Percentiles rank a stretch among this genome's conserved stretches.
phyloP scores from a whole-genome alignment of 2,329 filamentous ascomycete species.

The Aurifilum marmelostoma region DNA sequence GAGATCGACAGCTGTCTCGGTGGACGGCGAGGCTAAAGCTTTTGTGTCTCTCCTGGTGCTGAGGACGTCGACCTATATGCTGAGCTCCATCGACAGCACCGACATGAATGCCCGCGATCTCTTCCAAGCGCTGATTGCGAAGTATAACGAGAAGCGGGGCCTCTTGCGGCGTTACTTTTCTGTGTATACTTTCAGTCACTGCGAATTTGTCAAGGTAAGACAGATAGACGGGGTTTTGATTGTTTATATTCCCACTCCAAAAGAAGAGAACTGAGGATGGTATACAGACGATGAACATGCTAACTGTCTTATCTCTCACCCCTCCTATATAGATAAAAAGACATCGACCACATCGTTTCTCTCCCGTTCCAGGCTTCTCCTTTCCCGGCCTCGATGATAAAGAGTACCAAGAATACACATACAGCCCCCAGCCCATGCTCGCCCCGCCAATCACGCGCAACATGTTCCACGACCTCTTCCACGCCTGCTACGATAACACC shows the following conservation, averaged over 20 bases:
- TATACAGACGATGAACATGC: not conserved
- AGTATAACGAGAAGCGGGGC: constrained; percentile 10
- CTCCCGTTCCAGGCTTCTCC: constrained; percentile 10
- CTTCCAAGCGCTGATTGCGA: not conserved
- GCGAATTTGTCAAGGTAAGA: constrained; percentile 14
- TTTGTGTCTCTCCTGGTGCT: not conserved
- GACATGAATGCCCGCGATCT: not conserved
- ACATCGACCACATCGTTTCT: constrained; percentile 2
- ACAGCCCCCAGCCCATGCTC: constrained; percentile 8
- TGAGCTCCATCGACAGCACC: constrained; percentile 1
- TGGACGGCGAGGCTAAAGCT: not conserved
- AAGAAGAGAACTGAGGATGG: not conserved
- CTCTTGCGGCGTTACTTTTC: not conserved
- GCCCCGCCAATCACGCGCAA: constrained; percentile 5
- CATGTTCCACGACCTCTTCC: constrained; percentile 15
- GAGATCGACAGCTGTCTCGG: not conserved
- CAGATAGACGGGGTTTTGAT: not conserved
- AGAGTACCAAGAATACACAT: constrained; percentile 14
- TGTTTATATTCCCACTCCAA: too few species aligned
- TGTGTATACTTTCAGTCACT: constrained; percentile 12
- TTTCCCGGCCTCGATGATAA: constrained; percentile 3
- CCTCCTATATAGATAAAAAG: constrained; percentile 1
- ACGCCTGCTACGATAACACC: constrained; percentile 11
- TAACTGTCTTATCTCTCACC: not conserved
- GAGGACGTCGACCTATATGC: not conserved